A percentile compares a stretch with the other conserved stretches of the same genome.
Evolutionary conservation across 768 basidiomycete species (phyloP).

Genomic region (Mycena floridula): DNA sequence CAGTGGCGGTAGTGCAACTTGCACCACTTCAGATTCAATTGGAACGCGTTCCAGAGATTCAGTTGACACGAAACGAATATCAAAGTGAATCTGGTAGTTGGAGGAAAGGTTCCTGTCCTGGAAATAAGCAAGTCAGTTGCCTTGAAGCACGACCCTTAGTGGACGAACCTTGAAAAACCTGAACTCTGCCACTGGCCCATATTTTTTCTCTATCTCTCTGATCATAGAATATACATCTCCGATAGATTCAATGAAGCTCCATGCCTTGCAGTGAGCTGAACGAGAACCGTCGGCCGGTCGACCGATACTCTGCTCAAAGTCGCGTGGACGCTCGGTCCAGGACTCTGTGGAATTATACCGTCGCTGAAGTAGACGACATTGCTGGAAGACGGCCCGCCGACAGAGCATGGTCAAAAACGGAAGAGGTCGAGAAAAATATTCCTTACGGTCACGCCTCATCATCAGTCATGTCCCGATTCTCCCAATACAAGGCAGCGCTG

Average conservation of each 20-base stretch:
- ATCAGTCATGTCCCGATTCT: no score
- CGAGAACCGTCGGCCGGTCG: neutral
- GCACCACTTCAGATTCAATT: neutral
- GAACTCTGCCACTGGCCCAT: neutral
- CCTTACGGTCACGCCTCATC: no score
- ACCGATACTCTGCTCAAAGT: no score
- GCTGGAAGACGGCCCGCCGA: no score
- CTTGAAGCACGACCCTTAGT: no score
- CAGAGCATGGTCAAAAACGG: no score
- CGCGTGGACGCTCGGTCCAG: no score
- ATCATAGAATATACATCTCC: neutral
- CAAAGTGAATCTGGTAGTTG: neutral
- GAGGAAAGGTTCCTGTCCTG: neutral
- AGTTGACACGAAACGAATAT: neutral
- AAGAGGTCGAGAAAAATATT: no score
- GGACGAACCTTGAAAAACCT: neutral
- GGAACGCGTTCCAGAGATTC: neutral
- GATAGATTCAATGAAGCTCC: neutral
- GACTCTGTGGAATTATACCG: no score
- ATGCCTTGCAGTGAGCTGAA: neutral
- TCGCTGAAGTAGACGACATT: no score
- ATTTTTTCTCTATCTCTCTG: neutral
- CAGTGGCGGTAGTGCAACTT: neutral
- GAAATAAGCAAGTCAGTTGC: neutral
- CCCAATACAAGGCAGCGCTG: constrained; percentile 49